Base-by-base conservation (phyloP, 371 early-diverging fungal genomes). In the Saksenaea oblongispora region DNA sequence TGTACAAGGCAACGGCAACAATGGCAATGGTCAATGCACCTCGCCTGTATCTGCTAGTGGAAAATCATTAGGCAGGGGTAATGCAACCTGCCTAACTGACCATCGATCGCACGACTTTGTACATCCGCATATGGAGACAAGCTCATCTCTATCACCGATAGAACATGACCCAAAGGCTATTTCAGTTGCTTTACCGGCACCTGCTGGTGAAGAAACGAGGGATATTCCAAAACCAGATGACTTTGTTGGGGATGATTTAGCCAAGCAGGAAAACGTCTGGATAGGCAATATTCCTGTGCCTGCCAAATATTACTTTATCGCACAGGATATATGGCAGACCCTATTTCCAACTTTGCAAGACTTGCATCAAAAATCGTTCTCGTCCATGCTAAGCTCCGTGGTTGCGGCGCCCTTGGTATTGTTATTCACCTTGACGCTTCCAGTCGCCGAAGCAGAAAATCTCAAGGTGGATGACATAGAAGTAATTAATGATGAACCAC, bases 311-410 rank as follows among this genome's bases (percentile, higher is more conserved):
- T 58, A 24, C 11, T 51, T 15, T 28, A 58, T n/a, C 17, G 24
- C 18, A 11, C 58, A 34, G 18, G 58, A 47, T 5, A 41, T 63
- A 3, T 41, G 61, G 36, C 64, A 58, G 26, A 60, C 65, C 4
- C 66, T 88, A 10, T 84, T 89, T 37, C 87, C 88, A 0, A 85
- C 84, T 0, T 58, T 87, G 4, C 67, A 82, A 41, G 79, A 74
- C 13, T 88, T 86, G 84, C 18, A 58, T 1, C 44, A 77, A 7
- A 87, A 88, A 36, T 71, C 84, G 0, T 18, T 65, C 0, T 76
- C 77, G 51, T 73, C 81, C 18, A 82, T 76, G 44, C 54, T 84
- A 18, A 82, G 78, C 59, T 73, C 87, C 0, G 39, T 87, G 17
- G 68, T 83, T 1, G 85, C 86, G 9, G 62, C 75, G 0, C 89